Evolutionary conservation across 345 rosid genomes (phyloP), one percentile per base, ranked within the genome.

Genomic region (Aquilaria sinensis): DNA sequence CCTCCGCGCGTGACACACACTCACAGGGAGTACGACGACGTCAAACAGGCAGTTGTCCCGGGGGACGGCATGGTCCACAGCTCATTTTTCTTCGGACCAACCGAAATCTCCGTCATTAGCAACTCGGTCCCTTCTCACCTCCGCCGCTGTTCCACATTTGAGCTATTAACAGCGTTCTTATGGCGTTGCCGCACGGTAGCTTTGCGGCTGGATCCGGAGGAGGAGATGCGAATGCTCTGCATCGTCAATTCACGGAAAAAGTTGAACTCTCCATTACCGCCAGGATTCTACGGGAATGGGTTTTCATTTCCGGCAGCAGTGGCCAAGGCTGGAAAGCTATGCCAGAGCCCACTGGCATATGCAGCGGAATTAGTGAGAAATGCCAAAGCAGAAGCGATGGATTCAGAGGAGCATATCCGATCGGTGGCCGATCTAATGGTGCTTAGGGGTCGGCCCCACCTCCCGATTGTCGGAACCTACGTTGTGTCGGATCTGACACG

Each of bases 31-130:
- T 50, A 50, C 53, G 53, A 50, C 15, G 53, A 12, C 2, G 7
- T 15, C 23, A 15, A 12, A 50, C 53, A 12, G 10, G 10, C 53
- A 12, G 23, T 15, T 15, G 23, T 50, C 53, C 53, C 53, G 2
- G 5, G 5, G 23, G 53, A 50, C 6, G 53, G 10, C 53, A 50
- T 50, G 53, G 53, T 15, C 9, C 11, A 50, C 6, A 5, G 53
- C 53, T 50, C 53, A 1, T 85, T 85, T 78, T 82, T 82, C 64
- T 78, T 85, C 30, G 83, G 84, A 1, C 30, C 72, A 0, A 34
- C 49, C 0, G 82, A 85, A 46, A 10, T 85, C 15, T 30, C 82
- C 1, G 75, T 77, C 10, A 60, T 85, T 50, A 68, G 85, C 8
- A 54, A 48, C 10, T 66, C 60, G 31, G 56, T 85, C 29, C 90